phyloP scores from a whole-genome alignment of 441 rosid genomes.

The Aleurites moluccanus region DNA sequence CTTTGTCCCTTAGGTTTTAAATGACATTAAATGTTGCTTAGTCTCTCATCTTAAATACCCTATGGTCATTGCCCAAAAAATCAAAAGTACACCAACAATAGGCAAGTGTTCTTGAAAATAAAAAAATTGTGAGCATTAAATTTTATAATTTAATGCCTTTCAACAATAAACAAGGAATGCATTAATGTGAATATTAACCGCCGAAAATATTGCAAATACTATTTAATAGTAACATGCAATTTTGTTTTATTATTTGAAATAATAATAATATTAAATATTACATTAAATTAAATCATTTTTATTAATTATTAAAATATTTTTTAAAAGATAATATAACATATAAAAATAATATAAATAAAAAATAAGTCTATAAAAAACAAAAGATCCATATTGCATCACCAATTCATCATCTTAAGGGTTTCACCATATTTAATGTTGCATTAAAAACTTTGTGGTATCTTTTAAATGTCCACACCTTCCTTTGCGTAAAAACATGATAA shows the following conservation, averaged over 20 bases:
- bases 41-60: slow-evolving; percentile 15
- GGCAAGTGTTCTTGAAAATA: neutral
- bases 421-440: slow-evolving; percentile 30
- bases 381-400: too few relatives aligned
- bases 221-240: too few relatives aligned
- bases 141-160: slow-evolving; percentile 20
- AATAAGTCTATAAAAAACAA: too few relatives aligned
- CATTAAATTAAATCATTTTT: too few relatives aligned
- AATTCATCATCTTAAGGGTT: slow-evolving; percentile 6
- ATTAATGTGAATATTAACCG: neutral
- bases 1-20: slow-evolving; percentile 13
- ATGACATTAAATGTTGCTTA: slow-evolving; percentile 20
- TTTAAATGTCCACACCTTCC: slow-evolving; percentile 37
- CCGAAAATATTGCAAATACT: neutral
- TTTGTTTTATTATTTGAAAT: too few relatives aligned
- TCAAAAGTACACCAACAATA: neutral
- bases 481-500: slow-evolving; percentile 17
- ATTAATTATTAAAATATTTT: too few relatives aligned
- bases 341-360: too few relatives aligned
- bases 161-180: neutral
- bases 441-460: slow-evolving; percentile 24
- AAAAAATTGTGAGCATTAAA: slow-evolving; percentile 2
- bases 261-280: too few relatives aligned
- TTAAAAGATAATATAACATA: too few relatives aligned
- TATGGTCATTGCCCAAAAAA: neutral